Percentiles rank a stretch among this genome's conserved stretches.
Conservation (phyloP, 768 basidiomycete species). For the Albatrellus ellisii region DNA sequence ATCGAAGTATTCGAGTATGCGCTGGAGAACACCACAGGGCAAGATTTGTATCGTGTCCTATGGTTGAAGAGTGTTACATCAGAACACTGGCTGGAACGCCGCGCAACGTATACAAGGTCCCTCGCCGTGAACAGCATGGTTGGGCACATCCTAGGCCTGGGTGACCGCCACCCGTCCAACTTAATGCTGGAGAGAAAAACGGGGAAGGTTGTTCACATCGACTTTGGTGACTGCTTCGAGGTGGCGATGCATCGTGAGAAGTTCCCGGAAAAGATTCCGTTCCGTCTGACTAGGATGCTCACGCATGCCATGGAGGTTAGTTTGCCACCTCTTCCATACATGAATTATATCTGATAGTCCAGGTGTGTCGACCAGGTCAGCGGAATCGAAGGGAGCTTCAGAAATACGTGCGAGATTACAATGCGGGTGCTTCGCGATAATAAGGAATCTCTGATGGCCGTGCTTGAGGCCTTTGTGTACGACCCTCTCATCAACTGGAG, state of each 20-base stretch:
- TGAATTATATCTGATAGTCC: not conserved
- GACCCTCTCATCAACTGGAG: slow-evolving; percentile 98
- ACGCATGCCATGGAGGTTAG: slow-evolving; percentile 97
- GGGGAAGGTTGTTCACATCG: slow-evolving; percentile 94
- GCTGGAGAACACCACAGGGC: slow-evolving; percentile 94
- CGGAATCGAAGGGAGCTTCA: slow-evolving; percentile 95
- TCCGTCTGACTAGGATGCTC: slow-evolving; percentile 95
- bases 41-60: slow-evolving; percentile 90
- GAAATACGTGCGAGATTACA: slow-evolving; percentile 92
- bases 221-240: slow-evolving; percentile 98
- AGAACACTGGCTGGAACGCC: slow-evolving; percentile 94
- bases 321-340: not conserved
- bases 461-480: slow-evolving; percentile 96
- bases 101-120: slow-evolving; percentile 91
- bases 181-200: slow-evolving; percentile 81
- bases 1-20: slow-evolving; percentile 99
- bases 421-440: slow-evolving; percentile 95
- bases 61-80: slow-evolving; percentile 95
- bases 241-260: slow-evolving; percentile 97
- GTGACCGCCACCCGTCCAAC: slow-evolving; percentile 98
- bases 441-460: slow-evolving; percentile 98
- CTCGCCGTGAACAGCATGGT: slow-evolving; percentile 98
- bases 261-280: slow-evolving; percentile 97
- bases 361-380: slow-evolving; percentile 51
- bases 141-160: slow-evolving; percentile 92